A percentile compares a stretch with the other conserved stretches of the same genome.
These are phyloP conservation scores for Chiua sp. DNA, from an alignment of 1,284 basidiomycete species.

Conservation along the genomic window DNA sequence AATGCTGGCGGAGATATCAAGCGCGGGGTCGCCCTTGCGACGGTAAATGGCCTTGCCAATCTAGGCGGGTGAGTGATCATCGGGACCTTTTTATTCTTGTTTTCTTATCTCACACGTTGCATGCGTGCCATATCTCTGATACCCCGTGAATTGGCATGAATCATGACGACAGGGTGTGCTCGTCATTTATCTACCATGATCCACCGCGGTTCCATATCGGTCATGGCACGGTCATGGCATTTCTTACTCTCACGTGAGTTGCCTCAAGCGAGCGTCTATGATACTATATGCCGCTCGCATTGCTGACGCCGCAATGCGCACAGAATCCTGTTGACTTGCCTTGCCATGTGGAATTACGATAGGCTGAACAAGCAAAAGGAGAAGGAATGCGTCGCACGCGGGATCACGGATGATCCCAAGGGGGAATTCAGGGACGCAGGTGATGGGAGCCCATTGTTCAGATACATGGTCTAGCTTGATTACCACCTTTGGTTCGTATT, in stretches of 20 bases:
- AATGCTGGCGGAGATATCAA: background rate
- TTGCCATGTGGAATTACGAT: slow-evolving; percentile 41
- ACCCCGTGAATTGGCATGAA: background rate
- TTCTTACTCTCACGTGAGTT: background rate
- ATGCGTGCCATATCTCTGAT: background rate
- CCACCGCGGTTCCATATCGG: background rate
- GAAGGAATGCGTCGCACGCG: slow-evolving; percentile 40
- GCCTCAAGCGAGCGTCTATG: background rate
- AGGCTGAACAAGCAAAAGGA: slow-evolving; percentile 45
- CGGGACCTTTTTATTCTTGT: background rate
- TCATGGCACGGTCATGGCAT: background rate
- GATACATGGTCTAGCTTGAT: background rate
- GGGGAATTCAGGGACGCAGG: background rate
- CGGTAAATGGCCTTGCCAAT: background rate
- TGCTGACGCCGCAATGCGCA: background rate
- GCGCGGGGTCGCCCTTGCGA: background rate
- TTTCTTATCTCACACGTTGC: background rate
- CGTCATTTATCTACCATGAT: background rate
- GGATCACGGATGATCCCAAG: slow-evolving; percentile 38
- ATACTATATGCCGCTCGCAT: background rate
- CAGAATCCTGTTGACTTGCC: slow-evolving; percentile 19
- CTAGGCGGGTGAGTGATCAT: background rate
- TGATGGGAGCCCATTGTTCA: background rate
- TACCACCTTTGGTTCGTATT: background rate
- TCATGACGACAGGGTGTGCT: background rate